These are phyloP conservation scores for Clonostachys sp. DNA, from an alignment of 2,329 filamentous ascomycete species.

Conservation along the genomic window DNA sequence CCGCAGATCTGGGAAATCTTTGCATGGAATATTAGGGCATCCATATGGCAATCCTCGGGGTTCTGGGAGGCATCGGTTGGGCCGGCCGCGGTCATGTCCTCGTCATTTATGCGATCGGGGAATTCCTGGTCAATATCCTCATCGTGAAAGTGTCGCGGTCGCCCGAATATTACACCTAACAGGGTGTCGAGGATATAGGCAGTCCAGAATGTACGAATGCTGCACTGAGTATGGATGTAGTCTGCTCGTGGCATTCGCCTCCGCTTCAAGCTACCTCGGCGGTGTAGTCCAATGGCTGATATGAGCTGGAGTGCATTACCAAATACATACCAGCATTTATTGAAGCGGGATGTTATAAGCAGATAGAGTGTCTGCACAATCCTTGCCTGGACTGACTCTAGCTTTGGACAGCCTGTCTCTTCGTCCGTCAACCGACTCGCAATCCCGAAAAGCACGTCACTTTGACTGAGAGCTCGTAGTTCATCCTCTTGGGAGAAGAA, in stretches of 20 bases:
- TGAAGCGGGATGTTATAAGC: slow-evolving; percentile 36
- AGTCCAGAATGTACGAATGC: slow-evolving; percentile 54
- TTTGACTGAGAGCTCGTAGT: slow-evolving; percentile 15
- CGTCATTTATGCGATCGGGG: slow-evolving; percentile 50
- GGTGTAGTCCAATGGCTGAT: slow-evolving; percentile 32
- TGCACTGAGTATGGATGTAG: slow-evolving; percentile 29
- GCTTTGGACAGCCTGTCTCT: slow-evolving; percentile 16
- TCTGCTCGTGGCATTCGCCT: slow-evolving; percentile 9
- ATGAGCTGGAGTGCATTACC: slow-evolving; percentile 33
- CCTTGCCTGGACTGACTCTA: slow-evolving; percentile 34
- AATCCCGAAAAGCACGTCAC: slow-evolving; percentile 23
- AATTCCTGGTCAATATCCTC: slow-evolving; percentile 61
- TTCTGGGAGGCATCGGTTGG: slow-evolving; percentile 18
- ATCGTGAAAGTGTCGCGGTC: slow-evolving; percentile 57
- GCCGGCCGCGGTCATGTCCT: slow-evolving; percentile 43
- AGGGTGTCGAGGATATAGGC: slow-evolving; percentile 62
- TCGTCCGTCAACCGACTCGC: slow-evolving; percentile 11
- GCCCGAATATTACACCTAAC: slow-evolving; percentile 55
- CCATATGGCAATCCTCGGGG: slow-evolving; percentile 41
- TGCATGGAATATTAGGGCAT: slow-evolving; percentile 38
- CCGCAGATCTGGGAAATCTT: slow-evolving; percentile 34
- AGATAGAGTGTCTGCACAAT: slow-evolving; percentile 37
- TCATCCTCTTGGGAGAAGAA: slow-evolving; percentile 13
- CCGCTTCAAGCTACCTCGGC: slow-evolving; percentile 24
- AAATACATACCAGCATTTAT: slow-evolving; percentile 41